These are phyloP conservation scores for Trichoderma koningii DNA, from an alignment of 2,329 filamentous ascomycete genomes.

Conservation along the genomic window DNA sequence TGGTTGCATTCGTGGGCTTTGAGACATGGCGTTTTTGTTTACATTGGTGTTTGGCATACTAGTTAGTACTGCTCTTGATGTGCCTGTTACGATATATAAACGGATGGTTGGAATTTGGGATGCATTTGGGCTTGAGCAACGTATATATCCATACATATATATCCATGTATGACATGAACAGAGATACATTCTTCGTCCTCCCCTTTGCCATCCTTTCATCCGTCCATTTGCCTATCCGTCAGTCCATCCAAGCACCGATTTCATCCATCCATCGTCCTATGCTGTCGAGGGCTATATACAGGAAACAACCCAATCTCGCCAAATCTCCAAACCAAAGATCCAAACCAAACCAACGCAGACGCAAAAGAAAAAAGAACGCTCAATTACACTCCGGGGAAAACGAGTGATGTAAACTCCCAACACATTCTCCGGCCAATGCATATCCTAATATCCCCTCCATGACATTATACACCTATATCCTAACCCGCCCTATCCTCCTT, in stretches of 20 bases:
- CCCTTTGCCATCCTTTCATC: background rate
- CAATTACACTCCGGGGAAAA: slow-evolving; percentile 15
- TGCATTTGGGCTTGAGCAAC: background rate
- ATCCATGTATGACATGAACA: background rate
- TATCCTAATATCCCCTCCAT: slow-evolving; percentile 4
- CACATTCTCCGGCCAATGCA: slow-evolving; percentile 5
- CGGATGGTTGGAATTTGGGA: no score
- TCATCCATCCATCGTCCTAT: background rate
- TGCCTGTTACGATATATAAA: no score
- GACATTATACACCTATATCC: background rate
- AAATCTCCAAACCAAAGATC: background rate
- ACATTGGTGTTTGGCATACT: no score
- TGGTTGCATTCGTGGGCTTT: slow-evolving; percentile 15
- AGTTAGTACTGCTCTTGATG: background rate
- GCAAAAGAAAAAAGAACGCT: background rate
- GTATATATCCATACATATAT: background rate
- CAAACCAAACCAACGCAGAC: background rate
- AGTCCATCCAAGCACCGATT: background rate
- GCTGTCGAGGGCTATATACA: slow-evolving; percentile 20
- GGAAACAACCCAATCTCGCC: slow-evolving; percentile 2
- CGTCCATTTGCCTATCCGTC: background rate
- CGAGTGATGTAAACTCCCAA: slow-evolving; percentile 8
- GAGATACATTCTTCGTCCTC: background rate
- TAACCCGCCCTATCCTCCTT: background rate
- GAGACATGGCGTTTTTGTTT: slow-evolving; percentile 7